Evolutionary conservation across 768 basidiomycete species (phyloP).

Genomic region (Auriculariales sp.): DNA sequence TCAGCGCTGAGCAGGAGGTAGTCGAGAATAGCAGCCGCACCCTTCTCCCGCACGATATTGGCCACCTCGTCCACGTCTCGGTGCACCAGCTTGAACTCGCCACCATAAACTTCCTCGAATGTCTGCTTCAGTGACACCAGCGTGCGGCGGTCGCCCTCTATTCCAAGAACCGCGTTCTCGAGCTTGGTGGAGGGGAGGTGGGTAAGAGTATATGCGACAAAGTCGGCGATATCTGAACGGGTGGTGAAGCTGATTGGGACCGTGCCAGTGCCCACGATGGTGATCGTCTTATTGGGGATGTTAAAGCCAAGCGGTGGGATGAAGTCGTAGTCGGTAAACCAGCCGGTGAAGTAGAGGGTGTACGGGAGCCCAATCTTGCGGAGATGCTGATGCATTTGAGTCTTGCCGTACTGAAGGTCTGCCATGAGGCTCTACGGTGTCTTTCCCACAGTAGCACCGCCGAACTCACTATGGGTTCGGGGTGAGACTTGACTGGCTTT

Average conservation of each 20-base stretch:
- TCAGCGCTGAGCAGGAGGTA: too few species aligned
- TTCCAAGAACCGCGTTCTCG: neutral
- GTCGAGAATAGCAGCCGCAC: neutral
- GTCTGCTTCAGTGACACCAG: neutral
- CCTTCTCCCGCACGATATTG: neutral
- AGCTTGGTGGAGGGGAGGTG: neutral
- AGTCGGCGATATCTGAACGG: neutral
- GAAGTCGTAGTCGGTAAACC: too few species aligned
- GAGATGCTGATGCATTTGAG: neutral
- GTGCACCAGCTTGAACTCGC: neutral
- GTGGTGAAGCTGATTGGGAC: neutral
- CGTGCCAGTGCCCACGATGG: neutral
- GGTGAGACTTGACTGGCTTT: neutral
- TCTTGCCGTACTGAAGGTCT: neutral
- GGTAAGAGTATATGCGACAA: neutral
- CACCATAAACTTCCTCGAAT: neutral
- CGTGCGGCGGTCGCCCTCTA: neutral
- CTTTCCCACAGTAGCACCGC: neutral
- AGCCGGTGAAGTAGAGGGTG: neutral
- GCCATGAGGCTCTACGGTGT: neutral
- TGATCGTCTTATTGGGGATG: neutral
- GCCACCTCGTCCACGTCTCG: neutral
- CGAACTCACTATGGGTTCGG: too few species aligned
- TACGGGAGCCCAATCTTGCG: neutral
- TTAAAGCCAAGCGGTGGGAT: too few species aligned